Evolutionary conservation across 352 stramenopile genomes (phyloP).

Genomic region (Pythium sukuiense): DNA sequence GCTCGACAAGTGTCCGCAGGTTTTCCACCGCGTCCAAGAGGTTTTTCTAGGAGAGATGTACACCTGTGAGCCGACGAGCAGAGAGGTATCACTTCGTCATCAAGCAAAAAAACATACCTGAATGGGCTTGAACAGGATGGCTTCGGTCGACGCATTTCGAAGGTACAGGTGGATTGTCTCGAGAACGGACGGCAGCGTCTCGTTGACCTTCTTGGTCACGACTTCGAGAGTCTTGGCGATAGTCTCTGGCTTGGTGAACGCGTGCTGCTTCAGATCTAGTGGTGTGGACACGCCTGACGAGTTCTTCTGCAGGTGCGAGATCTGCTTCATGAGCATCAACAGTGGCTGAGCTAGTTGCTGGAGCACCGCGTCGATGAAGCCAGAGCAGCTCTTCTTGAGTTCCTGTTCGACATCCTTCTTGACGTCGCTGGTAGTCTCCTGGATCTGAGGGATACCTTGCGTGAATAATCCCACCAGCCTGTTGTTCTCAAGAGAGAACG

Average conservation of each 20-base stretch:
- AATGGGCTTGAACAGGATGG: conserved; percentile 82
- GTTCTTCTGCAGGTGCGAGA: conserved; percentile 43
- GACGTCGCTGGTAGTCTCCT: conserved; percentile 75
- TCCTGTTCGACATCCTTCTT: conserved; percentile 80
- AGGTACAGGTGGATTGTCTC: conserved; percentile 75
- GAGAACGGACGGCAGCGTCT: conserved; percentile 41
- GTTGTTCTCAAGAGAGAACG: conserved; percentile 58
- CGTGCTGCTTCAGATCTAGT: conserved; percentile 28
- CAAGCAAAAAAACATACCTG: conserved; percentile 39
- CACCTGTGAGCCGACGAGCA: neutral
- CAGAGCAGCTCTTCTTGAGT: conserved; percentile 78
- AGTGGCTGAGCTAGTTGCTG: conserved; percentile 60
- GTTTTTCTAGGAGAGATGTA: conserved; percentile 44
- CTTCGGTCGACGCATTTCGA: conserved; percentile 76
- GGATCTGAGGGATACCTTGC: conserved; percentile 73
- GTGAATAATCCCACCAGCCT: conserved; percentile 61
- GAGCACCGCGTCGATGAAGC: conserved; percentile 75
- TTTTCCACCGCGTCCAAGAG: conserved; percentile 64
- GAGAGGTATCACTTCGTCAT: neutral
- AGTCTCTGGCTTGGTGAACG: conserved; percentile 40
- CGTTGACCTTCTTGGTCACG: conserved; percentile 44
- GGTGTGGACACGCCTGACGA: neutral
- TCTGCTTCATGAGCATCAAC: conserved; percentile 65
- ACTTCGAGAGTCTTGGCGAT: conserved; percentile 49
- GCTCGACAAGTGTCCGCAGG: conserved; percentile 55